These are phyloP conservation scores for Elongisporangium anandrum DNA, from an alignment of 352 stramenopile genomes.

Conservation along the genomic window DNA sequence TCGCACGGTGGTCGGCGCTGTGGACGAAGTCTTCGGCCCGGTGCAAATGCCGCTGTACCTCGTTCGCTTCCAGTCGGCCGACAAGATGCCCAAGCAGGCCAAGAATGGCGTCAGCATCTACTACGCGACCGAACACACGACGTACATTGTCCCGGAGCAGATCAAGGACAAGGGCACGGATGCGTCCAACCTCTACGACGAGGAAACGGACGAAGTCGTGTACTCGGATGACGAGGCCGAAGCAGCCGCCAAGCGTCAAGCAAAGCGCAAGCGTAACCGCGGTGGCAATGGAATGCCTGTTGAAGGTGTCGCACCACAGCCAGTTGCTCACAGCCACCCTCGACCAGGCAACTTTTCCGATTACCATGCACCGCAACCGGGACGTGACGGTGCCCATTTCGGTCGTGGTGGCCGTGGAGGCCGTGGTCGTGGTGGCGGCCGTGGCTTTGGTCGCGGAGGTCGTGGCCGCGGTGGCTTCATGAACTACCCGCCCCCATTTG, in stretches of 20 bases:
- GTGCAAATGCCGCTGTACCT: slow-evolving; percentile 86
- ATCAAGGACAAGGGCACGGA: slow-evolving; percentile 83
- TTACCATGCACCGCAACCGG: slow-evolving; percentile 2
- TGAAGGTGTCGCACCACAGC: background rate
- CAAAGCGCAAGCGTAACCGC: slow-evolving; percentile 63
- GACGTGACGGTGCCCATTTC: slow-evolving; percentile 2
- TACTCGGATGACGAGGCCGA: slow-evolving; percentile 86
- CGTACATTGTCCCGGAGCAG: slow-evolving; percentile 69
- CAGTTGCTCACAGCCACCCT: background rate
- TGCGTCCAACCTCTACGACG: slow-evolving; percentile 84
- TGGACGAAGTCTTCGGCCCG: slow-evolving; percentile 83
- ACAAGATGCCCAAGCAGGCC: slow-evolving; percentile 59
- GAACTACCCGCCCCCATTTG: slow-evolving; percentile 8
- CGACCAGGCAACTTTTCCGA: slow-evolving; percentile 2
- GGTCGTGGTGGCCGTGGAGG: slow-evolving; percentile 13
- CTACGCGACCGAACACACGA: slow-evolving; percentile 75
- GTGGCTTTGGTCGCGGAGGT: slow-evolving; percentile 4
- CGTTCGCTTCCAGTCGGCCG: slow-evolving; percentile 65
- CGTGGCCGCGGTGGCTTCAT: slow-evolving; percentile 9
- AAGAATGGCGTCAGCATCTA: slow-evolving; percentile 43
- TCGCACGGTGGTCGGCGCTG: slow-evolving; percentile 67
- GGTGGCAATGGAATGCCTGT: slow-evolving; percentile 6
- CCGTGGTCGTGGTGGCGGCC: slow-evolving; percentile 12
- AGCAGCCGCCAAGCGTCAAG: slow-evolving; percentile 51
- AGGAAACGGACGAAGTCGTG: slow-evolving; percentile 70